These are phyloP conservation scores for Orychophragmus violaceus DNA, from an alignment of 345 rosid species.

Conservation along the genomic window DNA sequence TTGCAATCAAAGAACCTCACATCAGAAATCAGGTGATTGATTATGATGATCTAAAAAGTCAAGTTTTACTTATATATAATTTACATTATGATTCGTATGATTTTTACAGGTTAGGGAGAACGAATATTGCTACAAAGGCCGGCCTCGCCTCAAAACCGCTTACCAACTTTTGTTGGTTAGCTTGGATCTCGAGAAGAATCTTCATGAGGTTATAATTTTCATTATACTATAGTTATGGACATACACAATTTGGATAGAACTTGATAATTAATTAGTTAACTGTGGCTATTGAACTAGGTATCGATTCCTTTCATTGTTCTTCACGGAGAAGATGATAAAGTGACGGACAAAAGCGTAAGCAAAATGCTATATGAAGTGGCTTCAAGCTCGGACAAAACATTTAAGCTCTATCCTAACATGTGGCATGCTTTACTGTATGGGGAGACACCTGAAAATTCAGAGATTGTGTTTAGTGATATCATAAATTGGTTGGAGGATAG, in stretches of 20 bases:
- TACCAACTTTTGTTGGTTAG: conserved; percentile 46
- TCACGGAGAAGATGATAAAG: conserved; percentile 75
- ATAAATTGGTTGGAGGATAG: conserved; percentile 53
- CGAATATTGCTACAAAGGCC: conserved; percentile 70
- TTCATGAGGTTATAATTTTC: conserved; percentile 39
- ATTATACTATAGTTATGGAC: not conserved
- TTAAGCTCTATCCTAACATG: conserved; percentile 71
- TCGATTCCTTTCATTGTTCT: conserved; percentile 65
- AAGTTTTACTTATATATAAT: not conserved
- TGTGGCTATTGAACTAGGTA: conserved; percentile 34
- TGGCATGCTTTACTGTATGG: conserved; percentile 88
- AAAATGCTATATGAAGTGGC: conserved; percentile 42
- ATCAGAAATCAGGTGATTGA: conserved; percentile 53
- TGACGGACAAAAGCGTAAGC: conserved; percentile 57
- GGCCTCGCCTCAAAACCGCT: conserved; percentile 70
- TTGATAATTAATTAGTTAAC: not conserved
- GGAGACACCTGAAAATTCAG: conserved; percentile 46
- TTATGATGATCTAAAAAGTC: not conserved
- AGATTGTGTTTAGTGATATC: conserved; percentile 57
- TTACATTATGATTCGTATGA: not conserved
- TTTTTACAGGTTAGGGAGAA: conserved; percentile 56
- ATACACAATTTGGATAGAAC: not conserved
- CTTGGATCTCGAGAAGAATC: conserved; percentile 56
- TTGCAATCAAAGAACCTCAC: conserved; percentile 55
- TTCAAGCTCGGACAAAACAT: conserved; percentile 61